phyloP scores from a whole-genome alignment of 345 rosid genomes.

The Salix koriyanagi region DNA sequence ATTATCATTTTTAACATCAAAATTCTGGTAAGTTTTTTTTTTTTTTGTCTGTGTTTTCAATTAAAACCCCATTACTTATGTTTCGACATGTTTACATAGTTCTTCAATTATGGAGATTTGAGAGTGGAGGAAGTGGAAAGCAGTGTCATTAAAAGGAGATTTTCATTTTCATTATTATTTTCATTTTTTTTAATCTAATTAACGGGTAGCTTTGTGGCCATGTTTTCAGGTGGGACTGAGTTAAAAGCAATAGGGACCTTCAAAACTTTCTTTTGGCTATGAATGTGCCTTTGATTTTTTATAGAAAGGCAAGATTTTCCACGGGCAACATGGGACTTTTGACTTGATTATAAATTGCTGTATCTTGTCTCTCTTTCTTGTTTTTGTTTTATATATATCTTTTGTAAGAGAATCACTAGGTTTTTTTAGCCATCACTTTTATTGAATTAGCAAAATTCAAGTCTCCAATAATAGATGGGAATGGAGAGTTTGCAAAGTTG shows the following conservation, averaged over 20 bases:
- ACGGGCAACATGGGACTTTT: conserved; percentile 18
- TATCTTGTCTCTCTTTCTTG: neutral
- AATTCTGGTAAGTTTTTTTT: neutral
- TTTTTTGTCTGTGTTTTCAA: neutral
- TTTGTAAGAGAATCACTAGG: neutral
- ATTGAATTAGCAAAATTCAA: neutral
- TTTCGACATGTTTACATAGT: neutral
- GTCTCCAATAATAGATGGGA: conserved; percentile 17
- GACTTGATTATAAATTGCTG: neutral
- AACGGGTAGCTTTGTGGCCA: neutral
- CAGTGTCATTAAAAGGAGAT: neutral
- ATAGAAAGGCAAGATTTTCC: neutral
- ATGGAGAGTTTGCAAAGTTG: conserved; percentile 24
- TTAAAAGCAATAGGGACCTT: conserved; percentile 16
- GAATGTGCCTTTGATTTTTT: neutral
- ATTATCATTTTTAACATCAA: neutral
- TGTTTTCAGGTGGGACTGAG: conserved; percentile 20
- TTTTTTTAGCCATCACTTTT: neutral
- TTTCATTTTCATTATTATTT: neutral
- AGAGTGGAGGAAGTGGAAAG: no score
- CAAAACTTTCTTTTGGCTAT: neutral
- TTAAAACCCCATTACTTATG: neutral
- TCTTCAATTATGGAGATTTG: neutral
- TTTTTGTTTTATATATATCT: neutral
- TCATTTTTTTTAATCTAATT: conserved; percentile 6